Evolutionary conservation across 768 basidiomycete genomes (phyloP), one percentile per base, ranked within the genome.

Genomic region (Lyophyllum semitale): DNA sequence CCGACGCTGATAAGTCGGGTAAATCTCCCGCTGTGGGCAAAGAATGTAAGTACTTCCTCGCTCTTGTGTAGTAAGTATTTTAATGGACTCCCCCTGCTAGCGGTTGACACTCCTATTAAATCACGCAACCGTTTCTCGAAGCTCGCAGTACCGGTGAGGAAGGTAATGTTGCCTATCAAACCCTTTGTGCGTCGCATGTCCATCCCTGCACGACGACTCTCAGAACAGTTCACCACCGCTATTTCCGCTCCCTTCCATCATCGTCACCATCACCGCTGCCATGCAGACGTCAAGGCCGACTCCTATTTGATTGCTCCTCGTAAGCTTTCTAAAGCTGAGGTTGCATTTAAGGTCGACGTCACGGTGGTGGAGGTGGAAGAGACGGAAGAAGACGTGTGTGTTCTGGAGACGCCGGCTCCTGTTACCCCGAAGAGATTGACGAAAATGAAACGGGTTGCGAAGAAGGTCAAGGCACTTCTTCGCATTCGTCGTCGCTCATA

Each of bases 141-240:
- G 20, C 41, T 50, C 11, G 2, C 27, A 26, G 30, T 47, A 12
- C 48, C 58, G 1, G 58, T 59, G 6, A 59, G 48, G 32, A 12
- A 44, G 17, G 42, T 45, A 0, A 33, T 22, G 22, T 30, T 27
- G 9, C 54, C 41, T 13, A 53, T 45, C 38, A 46, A 37, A 9
- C 54, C 59, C 1, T 49, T 55, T 20, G 51, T 41, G 26, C 51
- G 59, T 9, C 54, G 59, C 4, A 23, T 59, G 27, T 55, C 59
- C 7, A 30, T 55, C 18, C 50, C 26, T 5, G 43, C 45, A 4
- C 45, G 41, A 13, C 30, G 15, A 11, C 23, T 54, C 29, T 29
- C 41, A 17, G 20, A 33, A 8, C 44, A 42, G 27, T 33, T 30
- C 22, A 30, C 23, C 42, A 23, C 18, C 51, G 25, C 35, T 48